Evolutionary conservation across 1,284 basidiomycete species (phyloP), one percentile per base, ranked within the genome.

Genomic region (Pseudozyma sp.): DNA sequence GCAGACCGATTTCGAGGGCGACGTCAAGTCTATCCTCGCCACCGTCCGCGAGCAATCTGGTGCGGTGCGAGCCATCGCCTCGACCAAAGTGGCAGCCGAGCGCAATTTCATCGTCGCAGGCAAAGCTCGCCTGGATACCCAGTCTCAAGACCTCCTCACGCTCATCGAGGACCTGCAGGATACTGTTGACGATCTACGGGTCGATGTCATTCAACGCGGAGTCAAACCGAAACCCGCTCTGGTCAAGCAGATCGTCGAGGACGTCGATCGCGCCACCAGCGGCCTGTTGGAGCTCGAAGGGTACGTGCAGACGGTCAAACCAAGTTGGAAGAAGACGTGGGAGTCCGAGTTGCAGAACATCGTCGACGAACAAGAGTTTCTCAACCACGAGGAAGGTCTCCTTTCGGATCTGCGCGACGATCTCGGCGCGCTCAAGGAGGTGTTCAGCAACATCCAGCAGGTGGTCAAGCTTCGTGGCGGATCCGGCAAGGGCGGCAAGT

Each of bases 301-400:
- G 71, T 94, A 96, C 83, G 92, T 98, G 75, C 89, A 91, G 75
- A 92, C 92, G 4, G 90, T 97, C 79, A 94, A 93, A 81, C 94
- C 96, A 51, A 93, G 93, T 88, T 99, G 96, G 96, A 94, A 96
- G 87, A 94, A 96, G 88, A 97, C 95, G 29, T 99, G 96, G 96
- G 93, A 93, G 79, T 90, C 92, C 80, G 96, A 99, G 86, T 85
- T 99, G 83, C 92, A 94, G 86, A 93, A 94, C 76, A 95, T 99
- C 66, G 92, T 98, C 47, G 95, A 97, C 84, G 96, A 99, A 85
- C 96, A 99, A 84, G 92, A 95, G 78, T 92, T 97, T 86, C 87
- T 98, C 56, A 90, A 83, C 58, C 80, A 83, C 67, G 81, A 84
- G 62, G 82, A 83, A 40, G 78, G 82, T 3, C 50, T 84, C 16